A percentile compares a stretch with the other conserved stretches of the same genome.
Conservation (phyloP, 2,329 filamentous ascomycete species). For the Calonectria honghensis region DNA sequence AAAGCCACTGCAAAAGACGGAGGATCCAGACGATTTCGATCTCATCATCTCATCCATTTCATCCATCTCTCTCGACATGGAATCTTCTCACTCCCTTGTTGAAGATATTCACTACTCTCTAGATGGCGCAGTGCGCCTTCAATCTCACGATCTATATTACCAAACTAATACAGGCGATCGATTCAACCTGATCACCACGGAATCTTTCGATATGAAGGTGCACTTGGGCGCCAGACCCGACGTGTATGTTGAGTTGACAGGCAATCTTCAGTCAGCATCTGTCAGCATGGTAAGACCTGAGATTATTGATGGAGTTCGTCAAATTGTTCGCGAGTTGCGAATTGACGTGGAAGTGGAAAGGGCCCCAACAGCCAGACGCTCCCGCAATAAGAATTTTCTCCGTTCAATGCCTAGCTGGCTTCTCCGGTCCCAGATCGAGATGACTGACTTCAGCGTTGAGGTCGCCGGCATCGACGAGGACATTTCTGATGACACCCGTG, state of each 20-base stretch:
- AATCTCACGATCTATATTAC: slow-evolving; percentile 94
- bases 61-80: slow-evolving; percentile 92
- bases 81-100: slow-evolving; percentile 93
- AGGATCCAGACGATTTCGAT: slow-evolving; percentile 88
- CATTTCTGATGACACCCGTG: slow-evolving; percentile 87
- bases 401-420: slow-evolving; percentile 90
- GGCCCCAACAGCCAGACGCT: slow-evolving; percentile 67
- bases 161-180: slow-evolving; percentile 89
- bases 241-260: slow-evolving; percentile 86
- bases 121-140: slow-evolving; percentile 86
- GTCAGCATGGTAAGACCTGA: slow-evolving; percentile 93
- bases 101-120: slow-evolving; percentile 92
- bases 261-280: slow-evolving; percentile 89
- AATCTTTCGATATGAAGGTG: slow-evolving; percentile 90
- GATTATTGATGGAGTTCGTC: slow-evolving; percentile 92
- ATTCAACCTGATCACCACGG: slow-evolving; percentile 91
- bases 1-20: slow-evolving; percentile 81
- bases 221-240: slow-evolving; percentile 91
- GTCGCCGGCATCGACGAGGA: slow-evolving; percentile 90
- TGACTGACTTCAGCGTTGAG: slow-evolving; percentile 91
- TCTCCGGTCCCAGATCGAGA: slow-evolving; percentile 87
- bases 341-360: slow-evolving; percentile 80
- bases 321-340: slow-evolving; percentile 90
- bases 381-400: slow-evolving; percentile 80
- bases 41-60: slow-evolving; percentile 96